A percentile compares a stretch with the other conserved stretches of the same genome.
Conservation (phyloP, 192 early-diverging fungal species). For the Entrophospora sp. region DNA sequence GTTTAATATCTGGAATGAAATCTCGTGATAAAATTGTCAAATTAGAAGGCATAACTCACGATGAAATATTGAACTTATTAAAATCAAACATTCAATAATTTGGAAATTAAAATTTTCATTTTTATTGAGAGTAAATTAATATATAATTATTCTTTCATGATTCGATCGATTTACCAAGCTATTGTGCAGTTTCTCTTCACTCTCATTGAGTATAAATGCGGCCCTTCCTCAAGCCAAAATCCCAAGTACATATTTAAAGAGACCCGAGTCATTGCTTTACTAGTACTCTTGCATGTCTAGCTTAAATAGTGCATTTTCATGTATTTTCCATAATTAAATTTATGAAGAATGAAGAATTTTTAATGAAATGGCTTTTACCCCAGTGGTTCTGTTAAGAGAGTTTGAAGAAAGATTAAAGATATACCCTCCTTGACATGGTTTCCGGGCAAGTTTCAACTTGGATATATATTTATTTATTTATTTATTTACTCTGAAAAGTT, state of each 20-base stretch:
- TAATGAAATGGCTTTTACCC: neutral
- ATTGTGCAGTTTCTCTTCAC: neutral
- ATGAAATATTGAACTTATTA: neutral
- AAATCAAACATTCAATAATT: neutral
- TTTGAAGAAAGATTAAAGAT: neutral
- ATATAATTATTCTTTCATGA: neutral
- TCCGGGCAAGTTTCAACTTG: too few species aligned
- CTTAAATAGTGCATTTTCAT: neutral
- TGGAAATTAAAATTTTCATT: neutral
- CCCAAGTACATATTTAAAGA: neutral
- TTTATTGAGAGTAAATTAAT: neutral
- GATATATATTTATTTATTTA: too few species aligned
- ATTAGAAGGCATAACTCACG: neutral
- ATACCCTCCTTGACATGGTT: too few species aligned
- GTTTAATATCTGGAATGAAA: neutral
- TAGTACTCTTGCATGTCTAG: neutral
- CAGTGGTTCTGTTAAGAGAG: neutral
- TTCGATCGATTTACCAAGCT: neutral
- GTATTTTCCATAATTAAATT: neutral
- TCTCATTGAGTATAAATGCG: neutral
- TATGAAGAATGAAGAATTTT: neutral
- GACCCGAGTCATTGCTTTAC: too few species aligned
- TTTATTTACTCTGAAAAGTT: too few species aligned
- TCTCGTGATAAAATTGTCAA: neutral
- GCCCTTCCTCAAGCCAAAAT: neutral